These are phyloP conservation scores for Prunus campanulata DNA, from an alignment of 306 rosid species.

Conservation along the genomic window DNA sequence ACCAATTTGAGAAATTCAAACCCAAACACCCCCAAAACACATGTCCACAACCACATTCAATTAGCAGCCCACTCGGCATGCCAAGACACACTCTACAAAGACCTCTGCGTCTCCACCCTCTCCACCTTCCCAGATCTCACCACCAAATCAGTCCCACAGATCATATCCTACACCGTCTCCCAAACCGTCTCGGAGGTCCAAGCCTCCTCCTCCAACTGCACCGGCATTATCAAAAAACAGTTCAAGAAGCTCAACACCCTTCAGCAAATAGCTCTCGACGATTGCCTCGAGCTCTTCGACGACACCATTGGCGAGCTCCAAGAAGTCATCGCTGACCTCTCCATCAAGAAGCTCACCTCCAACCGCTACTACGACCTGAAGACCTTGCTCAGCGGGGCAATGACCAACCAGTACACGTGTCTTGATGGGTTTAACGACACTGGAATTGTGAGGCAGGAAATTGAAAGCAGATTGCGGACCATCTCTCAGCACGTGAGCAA, in stretches of 20 bases:
- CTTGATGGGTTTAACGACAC: conserved; percentile 63
- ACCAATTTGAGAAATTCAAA: conserved; percentile 17
- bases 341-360: background rate
- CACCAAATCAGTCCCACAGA: conserved; percentile 51
- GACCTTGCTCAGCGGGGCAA: conserved; percentile 72
- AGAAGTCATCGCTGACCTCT: conserved; percentile 42
- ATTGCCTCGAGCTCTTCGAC: conserved; percentile 61
- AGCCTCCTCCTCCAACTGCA: conserved; percentile 52
- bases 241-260: conserved; percentile 14
- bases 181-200: conserved; percentile 43
- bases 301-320: conserved; percentile 47
- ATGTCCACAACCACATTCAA: conserved; percentile 30
- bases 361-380: conserved; percentile 34
- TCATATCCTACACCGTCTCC: conserved; percentile 43
- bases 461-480: conserved; percentile 33
- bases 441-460: conserved; percentile 26
- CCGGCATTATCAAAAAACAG: conserved; percentile 7
- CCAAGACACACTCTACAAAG: conserved; percentile 63
- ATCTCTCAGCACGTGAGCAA: conserved; percentile 63
- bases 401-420: conserved; percentile 87
- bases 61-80: conserved; percentile 48
- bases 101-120: conserved; percentile 69
- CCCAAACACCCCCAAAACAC: conserved; percentile 11
- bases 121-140: conserved; percentile 53
- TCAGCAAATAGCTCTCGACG: conserved; percentile 61